Percentiles rank a stretch among this genome's conserved stretches.
phyloP scores from a whole-genome alignment of 805 yeast species.

The Saccharomycopsis capsularis region DNA sequence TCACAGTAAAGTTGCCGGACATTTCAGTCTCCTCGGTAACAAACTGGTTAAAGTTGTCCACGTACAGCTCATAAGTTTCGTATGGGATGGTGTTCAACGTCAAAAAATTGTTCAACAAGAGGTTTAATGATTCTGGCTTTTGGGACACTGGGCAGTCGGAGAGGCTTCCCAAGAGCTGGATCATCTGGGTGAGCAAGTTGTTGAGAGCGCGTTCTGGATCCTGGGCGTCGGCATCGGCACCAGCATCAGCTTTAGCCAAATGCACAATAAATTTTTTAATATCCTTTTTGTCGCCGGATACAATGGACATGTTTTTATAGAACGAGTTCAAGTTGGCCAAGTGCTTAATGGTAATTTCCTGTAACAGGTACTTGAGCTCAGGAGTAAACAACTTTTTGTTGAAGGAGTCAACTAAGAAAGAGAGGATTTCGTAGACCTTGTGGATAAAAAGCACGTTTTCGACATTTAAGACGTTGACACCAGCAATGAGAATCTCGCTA shows the following conservation, averaged over 20 bases:
- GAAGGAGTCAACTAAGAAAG: conserved; percentile 26
- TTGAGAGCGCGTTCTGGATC: conserved; percentile 25
- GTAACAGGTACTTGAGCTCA: conserved; percentile 3
- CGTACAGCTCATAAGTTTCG: conserved; percentile 15
- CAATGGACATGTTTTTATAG: conserved; percentile 13
- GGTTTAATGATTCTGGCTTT: not conserved
- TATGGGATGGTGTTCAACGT: conserved; percentile 8
- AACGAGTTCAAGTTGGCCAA: conserved; percentile 6
- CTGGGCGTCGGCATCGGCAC: conserved; percentile 2
- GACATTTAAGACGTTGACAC: conserved; percentile 15
- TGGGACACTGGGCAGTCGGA: conserved; percentile 17
- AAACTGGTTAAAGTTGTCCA: conserved; percentile 54
- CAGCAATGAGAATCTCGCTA: conserved; percentile 22
- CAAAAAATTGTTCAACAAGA: conserved; percentile 22
- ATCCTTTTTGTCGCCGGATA: not conserved
- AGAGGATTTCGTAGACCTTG: conserved; percentile 28
- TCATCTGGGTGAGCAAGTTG: conserved; percentile 29
- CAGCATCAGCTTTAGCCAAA: not conserved
- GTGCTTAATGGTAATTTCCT: conserved; percentile 5
- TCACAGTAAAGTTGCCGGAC: conserved; percentile 42
- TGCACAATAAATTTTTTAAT: conserved; percentile 13
- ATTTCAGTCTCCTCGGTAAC: conserved; percentile 73
- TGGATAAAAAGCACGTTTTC: conserved; percentile 24
- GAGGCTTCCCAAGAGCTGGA: conserved; percentile 30
- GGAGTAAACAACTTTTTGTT: conserved; percentile 12